phyloP scores from a whole-genome alignment of 176 grass and related monocot genomes.

The Triticum turgidum region DNA sequence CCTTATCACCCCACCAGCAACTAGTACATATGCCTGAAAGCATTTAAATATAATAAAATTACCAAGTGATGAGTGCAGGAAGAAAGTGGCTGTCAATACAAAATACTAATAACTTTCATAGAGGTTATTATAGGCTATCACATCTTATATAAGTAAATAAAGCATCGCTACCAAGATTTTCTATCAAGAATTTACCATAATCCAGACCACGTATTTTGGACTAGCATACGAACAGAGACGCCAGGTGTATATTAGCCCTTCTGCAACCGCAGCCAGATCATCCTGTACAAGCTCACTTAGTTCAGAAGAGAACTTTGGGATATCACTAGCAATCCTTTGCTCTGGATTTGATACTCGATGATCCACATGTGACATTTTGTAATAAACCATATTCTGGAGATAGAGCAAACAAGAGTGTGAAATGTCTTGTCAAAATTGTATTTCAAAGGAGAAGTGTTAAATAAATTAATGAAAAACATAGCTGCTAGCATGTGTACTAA shows the following conservation, averaged over 20 bases:
- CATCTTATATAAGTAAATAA: too few species aligned
- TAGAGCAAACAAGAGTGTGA: constrained; percentile 24
- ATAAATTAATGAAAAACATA: too few species aligned
- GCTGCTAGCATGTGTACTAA: too few species aligned
- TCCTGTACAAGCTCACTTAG: constrained; percentile 97
- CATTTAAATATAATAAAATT: constrained; percentile 19
- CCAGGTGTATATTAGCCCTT: constrained; percentile 91
- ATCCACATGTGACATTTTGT: constrained; percentile 97
- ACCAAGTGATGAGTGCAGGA: too few species aligned
- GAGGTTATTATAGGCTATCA: too few species aligned
- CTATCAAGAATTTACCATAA: constrained; percentile 66
- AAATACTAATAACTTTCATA: too few species aligned
- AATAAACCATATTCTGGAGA: constrained; percentile 96
- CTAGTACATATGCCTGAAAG: constrained; percentile 91
- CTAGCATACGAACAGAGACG: constrained; percentile 98
- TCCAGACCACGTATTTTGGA: constrained; percentile 97
- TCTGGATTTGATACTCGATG: constrained; percentile 84
- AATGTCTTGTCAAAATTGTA: constrained; percentile 12
- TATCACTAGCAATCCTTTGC: constrained; percentile 95
- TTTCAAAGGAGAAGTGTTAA: background rate
- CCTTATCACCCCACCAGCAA: constrained; percentile 70
- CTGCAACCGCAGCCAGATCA: constrained; percentile 87
- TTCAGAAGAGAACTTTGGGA: constrained; percentile 93
- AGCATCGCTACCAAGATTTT: background rate
- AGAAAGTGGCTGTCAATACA: too few species aligned